These are phyloP conservation scores for Thelonectria blattea DNA, from an alignment of 2,329 filamentous ascomycete species.

Conservation along the genomic window DNA sequence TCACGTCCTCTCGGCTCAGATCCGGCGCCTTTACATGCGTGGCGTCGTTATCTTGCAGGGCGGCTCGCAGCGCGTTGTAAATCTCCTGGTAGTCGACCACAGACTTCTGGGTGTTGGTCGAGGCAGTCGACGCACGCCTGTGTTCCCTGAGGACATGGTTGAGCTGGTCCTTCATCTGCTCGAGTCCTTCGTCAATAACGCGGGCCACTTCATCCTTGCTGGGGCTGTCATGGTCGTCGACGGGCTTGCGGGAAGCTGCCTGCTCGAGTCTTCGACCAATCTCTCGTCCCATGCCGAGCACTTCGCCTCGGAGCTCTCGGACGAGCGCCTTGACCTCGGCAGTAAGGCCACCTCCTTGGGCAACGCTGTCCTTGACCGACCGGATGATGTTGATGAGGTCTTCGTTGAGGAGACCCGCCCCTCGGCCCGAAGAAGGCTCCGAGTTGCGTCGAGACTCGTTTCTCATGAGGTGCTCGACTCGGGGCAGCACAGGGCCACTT, in stretches of 20 bases:
- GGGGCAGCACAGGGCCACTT: slow-evolving; percentile 45
- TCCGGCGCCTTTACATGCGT: slow-evolving; percentile 46
- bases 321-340: slow-evolving; percentile 92
- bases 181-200: slow-evolving; percentile 80
- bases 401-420: slow-evolving; percentile 69
- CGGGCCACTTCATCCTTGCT: slow-evolving; percentile 73
- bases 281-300: slow-evolving; percentile 92
- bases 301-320: slow-evolving; percentile 87
- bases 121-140: slow-evolving; percentile 69
- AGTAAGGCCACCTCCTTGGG: slow-evolving; percentile 85
- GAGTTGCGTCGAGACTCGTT: slow-evolving; percentile 52
- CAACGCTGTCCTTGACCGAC: slow-evolving; percentile 88
- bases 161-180: slow-evolving; percentile 84
- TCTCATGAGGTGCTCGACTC: slow-evolving; percentile 54
- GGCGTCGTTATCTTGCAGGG: slow-evolving; percentile 67
- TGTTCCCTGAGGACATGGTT: slow-evolving; percentile 79
- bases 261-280: slow-evolving; percentile 82
- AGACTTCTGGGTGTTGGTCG: slow-evolving; percentile 65
- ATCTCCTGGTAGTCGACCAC: slow-evolving; percentile 81
- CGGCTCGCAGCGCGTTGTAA: slow-evolving; percentile 82
- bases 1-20: slow-evolving; percentile 79
- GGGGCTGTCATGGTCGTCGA: slow-evolving; percentile 56
- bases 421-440: slow-evolving; percentile 44
- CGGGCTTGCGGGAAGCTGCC: slow-evolving; percentile 59
- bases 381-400: slow-evolving; percentile 84